Evolutionary conservation across 2,329 filamentous ascomycete genomes (phyloP), one percentile per base, ranked within the genome.

Genomic region (Nemania diffusa): DNA sequence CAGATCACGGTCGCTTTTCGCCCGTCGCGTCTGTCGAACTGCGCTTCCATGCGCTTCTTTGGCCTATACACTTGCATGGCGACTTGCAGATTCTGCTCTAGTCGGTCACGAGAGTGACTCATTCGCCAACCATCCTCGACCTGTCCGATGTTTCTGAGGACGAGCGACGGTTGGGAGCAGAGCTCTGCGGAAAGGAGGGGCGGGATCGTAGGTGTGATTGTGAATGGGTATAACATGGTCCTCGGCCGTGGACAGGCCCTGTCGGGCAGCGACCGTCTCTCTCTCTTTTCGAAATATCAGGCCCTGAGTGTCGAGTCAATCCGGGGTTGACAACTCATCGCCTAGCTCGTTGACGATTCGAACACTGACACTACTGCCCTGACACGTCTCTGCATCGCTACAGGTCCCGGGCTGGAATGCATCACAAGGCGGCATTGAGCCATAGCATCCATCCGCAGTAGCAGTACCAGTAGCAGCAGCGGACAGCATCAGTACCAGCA

Each of bases 191-290:
- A 70, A 27, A 26, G 53, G 51, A 69, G 69, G 71, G 70, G 72
- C 70, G 67, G 68, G 72, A 65, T 42, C 55, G 22, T 42, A 34
- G 48, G 37, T 37, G 29, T 67, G 60, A 67, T 68, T 62, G 65
- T 72, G 68, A 71, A 72, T 69, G 67, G 67, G 72, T 78, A 78
- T 77, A 77, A 75, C 75, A 75, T 74, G 72, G 70, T 65, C 72
- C 67, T 57, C 65, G 70, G 71, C 69, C 73, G 71, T 73, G 68
- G 58, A 37, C 48, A 65, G 68, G 63, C 69, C 71, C 68, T 66
- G 65, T 70, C 66, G 71, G 71, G 62, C 69, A 70, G 57, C 68
- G 68, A 71, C 71, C 72, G 55, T 57, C 68, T 71, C 68, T 64
- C 66, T 73, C 73, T 69, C 69, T 69, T 67, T 67, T 57, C 58